Evolutionary conservation across 768 basidiomycete genomes (phyloP).

Genomic region (Trametes cingulata): DNA sequence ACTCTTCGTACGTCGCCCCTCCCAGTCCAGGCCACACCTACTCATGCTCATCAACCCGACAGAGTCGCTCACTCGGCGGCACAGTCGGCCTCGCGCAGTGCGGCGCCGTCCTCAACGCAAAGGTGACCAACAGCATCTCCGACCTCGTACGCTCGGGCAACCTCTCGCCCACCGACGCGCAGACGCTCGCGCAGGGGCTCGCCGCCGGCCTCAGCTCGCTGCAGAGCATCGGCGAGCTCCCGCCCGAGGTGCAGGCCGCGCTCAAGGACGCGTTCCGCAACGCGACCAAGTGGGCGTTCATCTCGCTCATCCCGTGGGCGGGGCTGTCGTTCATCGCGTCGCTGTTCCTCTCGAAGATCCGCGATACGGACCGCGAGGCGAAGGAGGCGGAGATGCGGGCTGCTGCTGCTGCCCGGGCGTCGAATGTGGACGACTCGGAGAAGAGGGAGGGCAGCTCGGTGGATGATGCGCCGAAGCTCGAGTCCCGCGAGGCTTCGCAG

Average conservation of each 20-base stretch:
- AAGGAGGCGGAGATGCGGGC: not conserved
- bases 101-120: constrained; percentile 47
- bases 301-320: constrained; percentile 51
- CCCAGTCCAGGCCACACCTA: too few species aligned
- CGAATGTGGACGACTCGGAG: not conserved
- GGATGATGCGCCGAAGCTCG: too few species aligned
- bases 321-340: constrained; percentile 37
- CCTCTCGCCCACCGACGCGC: constrained; percentile 33
- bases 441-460: too few species aligned
- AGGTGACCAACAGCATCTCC: constrained; percentile 39
- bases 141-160: constrained; percentile 28
- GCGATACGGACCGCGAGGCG: constrained; percentile 30
- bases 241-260: constrained; percentile 35
- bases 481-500: too few species aligned
- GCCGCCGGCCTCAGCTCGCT: constrained; percentile 35
- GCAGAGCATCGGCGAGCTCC: constrained; percentile 39
- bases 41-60: not conserved
- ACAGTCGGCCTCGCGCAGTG: constrained; percentile 57
- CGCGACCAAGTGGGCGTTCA: constrained; percentile 46
- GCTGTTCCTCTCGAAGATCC: constrained; percentile 42
- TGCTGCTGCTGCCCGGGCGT: not conserved
- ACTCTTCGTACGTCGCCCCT: constrained; percentile 43
- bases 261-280: constrained; percentile 44
- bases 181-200: constrained; percentile 29
- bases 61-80: constrained; percentile 54